Evolutionary conservation across 1,284 basidiomycete species (phyloP).

Genomic region (Austropuccinia psidii): DNA sequence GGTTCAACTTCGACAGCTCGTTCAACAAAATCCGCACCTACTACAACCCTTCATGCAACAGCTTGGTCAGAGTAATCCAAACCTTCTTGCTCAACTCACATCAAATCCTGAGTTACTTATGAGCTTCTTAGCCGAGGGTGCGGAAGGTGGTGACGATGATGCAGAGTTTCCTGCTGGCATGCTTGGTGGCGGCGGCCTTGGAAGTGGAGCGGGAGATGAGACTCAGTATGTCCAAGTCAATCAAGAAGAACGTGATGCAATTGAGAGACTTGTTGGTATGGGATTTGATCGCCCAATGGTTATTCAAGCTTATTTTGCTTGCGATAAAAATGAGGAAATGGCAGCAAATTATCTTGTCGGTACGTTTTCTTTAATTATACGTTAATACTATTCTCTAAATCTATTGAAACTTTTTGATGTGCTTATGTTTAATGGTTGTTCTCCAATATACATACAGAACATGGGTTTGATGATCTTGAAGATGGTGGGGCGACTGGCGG

Average conservation of each 20-base stretch:
- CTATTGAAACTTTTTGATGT: too few relatives aligned
- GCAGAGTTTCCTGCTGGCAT: slow-evolving; percentile 29
- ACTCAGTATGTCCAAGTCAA: slow-evolving; percentile 33
- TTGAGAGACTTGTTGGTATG: slow-evolving; percentile 73
- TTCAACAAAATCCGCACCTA: slow-evolving; percentile 66
- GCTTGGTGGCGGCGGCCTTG: not conserved
- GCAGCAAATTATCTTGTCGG: slow-evolving; percentile 84
- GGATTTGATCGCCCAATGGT: slow-evolving; percentile 72
- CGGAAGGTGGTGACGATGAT: slow-evolving; percentile 40
- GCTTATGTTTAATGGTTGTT: too few relatives aligned
- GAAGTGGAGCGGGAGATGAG: not conserved
- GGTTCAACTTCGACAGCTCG: slow-evolving; percentile 51
- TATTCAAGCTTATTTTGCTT: slow-evolving; percentile 78
- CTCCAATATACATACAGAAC: too few relatives aligned
- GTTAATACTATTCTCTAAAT: too few relatives aligned
- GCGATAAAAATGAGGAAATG: slow-evolving; percentile 89
- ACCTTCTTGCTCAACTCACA: slow-evolving; percentile 49
- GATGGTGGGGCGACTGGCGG: too few relatives aligned
- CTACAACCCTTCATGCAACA: slow-evolving; percentile 76
- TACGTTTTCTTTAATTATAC: slow-evolving; percentile 49
- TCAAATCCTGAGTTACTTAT: slow-evolving; percentile 44
- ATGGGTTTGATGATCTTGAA: too few relatives aligned
- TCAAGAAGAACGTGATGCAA: slow-evolving; percentile 56
- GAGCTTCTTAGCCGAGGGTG: slow-evolving; percentile 43
- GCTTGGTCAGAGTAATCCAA: slow-evolving; percentile 65